phyloP scores from a whole-genome alignment of 768 basidiomycete species.

The Kwoniella heveanensis region DNA sequence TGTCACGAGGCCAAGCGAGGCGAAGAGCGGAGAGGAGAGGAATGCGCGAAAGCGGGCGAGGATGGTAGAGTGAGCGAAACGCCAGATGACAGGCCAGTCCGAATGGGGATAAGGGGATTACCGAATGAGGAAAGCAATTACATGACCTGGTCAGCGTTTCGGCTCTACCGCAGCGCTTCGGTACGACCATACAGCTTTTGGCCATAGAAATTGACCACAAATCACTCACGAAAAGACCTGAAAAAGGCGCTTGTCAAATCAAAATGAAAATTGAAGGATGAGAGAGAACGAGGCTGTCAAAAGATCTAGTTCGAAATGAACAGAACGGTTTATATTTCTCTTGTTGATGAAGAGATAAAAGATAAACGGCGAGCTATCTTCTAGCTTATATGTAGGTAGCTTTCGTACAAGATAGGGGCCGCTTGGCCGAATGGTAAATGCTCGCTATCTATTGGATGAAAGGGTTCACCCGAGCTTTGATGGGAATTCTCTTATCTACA shows the following conservation, averaged over 20 bases:
- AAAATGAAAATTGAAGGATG: too few species aligned
- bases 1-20: slow-evolving; percentile 9
- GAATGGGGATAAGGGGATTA: background rate
- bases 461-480: background rate
- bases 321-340: background rate
- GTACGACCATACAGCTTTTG: too few species aligned
- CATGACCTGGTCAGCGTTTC: slow-evolving; percentile 3
- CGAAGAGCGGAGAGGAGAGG: too few species aligned
- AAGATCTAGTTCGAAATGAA: slow-evolving; percentile 1
- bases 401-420: background rate
- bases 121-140: background rate
- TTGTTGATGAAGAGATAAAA: background rate
- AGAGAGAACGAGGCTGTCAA: background rate
- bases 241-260: background rate
- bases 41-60: background rate
- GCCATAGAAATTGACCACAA: too few species aligned
- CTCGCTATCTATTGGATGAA: slow-evolving; percentile 3
- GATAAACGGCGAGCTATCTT: background rate
- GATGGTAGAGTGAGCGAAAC: background rate
- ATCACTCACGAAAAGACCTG: background rate
- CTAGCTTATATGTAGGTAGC: background rate
- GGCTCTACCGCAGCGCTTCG: slow-evolving; percentile 4
- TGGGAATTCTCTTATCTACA: slow-evolving; percentile 1
- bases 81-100: slow-evolving; percentile 1
- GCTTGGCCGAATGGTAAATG: background rate